These are phyloP conservation scores for Sporothrix globosa DNA, from an alignment of 2,329 filamentous ascomycete species.

Conservation along the genomic window DNA sequence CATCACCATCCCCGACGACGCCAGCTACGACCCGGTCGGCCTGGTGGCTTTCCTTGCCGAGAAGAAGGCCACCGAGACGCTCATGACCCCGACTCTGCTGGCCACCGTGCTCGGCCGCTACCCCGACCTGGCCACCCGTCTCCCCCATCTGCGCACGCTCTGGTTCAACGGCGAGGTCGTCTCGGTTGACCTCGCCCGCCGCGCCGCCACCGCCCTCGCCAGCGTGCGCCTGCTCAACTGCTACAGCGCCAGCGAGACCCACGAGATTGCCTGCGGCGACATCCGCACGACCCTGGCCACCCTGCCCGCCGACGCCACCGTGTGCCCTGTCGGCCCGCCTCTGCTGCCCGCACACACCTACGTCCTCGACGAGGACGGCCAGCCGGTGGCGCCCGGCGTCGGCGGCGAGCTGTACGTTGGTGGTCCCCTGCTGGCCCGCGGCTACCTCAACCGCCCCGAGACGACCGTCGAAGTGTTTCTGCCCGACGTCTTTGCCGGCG, in stretches of 20 bases:
- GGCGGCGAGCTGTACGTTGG: slow-evolving; percentile 77
- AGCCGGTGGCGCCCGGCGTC: slow-evolving; percentile 63
- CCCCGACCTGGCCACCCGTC: slow-evolving; percentile 62
- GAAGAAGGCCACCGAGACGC: slow-evolving; percentile 73
- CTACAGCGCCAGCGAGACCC: slow-evolving; percentile 81
- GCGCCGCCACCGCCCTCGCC: slow-evolving; percentile 69
- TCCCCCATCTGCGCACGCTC: slow-evolving; percentile 69
- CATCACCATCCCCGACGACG: slow-evolving; percentile 73
- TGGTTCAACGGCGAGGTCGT: slow-evolving; percentile 87
- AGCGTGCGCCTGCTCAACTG: slow-evolving; percentile 70
- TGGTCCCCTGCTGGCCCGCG: slow-evolving; percentile 71
- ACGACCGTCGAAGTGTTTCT: slow-evolving; percentile 74
- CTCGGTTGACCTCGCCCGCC: slow-evolving; percentile 72
- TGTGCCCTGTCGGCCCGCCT: slow-evolving; percentile 74
- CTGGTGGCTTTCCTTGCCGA: slow-evolving; percentile 70
- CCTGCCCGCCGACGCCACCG: slow-evolving; percentile 59
- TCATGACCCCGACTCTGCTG: slow-evolving; percentile 81
- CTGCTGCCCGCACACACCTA: slow-evolving; percentile 70
- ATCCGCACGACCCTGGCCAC: slow-evolving; percentile 68
- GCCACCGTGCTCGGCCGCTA: slow-evolving; percentile 73
- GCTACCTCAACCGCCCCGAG: slow-evolving; percentile 79
- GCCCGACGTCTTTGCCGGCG: slow-evolving; percentile 64
- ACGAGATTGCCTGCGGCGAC: slow-evolving; percentile 77
- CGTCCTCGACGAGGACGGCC: slow-evolving; percentile 69
- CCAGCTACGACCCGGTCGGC: slow-evolving; percentile 74